Evolutionary conservation across 1,284 basidiomycete species (phyloP).

Genomic region (Cutaneotrichosporon cutaneum): DNA sequence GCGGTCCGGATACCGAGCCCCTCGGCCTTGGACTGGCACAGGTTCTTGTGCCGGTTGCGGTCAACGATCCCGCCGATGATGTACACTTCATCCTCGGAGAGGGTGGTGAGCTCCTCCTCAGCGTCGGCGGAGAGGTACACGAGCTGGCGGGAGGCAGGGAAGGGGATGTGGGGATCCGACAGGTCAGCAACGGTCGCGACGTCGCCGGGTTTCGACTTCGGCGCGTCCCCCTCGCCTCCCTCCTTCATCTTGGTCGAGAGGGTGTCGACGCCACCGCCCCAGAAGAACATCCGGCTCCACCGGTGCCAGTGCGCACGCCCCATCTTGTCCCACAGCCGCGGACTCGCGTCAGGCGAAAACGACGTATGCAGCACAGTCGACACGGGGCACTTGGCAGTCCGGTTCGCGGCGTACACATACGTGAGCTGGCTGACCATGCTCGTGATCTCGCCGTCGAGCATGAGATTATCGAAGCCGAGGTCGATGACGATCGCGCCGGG

Average conservation of each 20-base stretch:
- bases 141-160: slow-evolving; percentile 58
- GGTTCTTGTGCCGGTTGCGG: slow-evolving; percentile 93
- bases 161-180: slow-evolving; percentile 26
- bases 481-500: slow-evolving; percentile 80
- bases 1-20: slow-evolving; percentile 75
- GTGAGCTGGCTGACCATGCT: slow-evolving; percentile 85
- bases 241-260: slow-evolving; percentile 23
- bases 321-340: slow-evolving; percentile 43
- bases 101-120: slow-evolving; percentile 72
- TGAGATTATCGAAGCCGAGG: slow-evolving; percentile 89
- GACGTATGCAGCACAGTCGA: slow-evolving; percentile 72
- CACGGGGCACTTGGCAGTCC: slow-evolving; percentile 69
- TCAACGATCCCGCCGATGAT: slow-evolving; percentile 97
- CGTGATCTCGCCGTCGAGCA: slow-evolving; percentile 91
- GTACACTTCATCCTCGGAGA: slow-evolving; percentile 83
- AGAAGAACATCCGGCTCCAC: slow-evolving; percentile 69
- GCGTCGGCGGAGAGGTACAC: slow-evolving; percentile 97
- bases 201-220: neutral
- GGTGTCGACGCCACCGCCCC: slow-evolving; percentile 63
- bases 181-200: slow-evolving; percentile 12
- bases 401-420: slow-evolving; percentile 84
- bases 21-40: slow-evolving; percentile 85
- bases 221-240: slow-evolving; percentile 6
- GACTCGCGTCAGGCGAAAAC: slow-evolving; percentile 53
- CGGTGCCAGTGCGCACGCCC: slow-evolving; percentile 59